Evolutionary conservation across 805 yeast species (phyloP), one percentile per base, ranked within the genome.

Genomic region (Yarrowia divulgata): DNA sequence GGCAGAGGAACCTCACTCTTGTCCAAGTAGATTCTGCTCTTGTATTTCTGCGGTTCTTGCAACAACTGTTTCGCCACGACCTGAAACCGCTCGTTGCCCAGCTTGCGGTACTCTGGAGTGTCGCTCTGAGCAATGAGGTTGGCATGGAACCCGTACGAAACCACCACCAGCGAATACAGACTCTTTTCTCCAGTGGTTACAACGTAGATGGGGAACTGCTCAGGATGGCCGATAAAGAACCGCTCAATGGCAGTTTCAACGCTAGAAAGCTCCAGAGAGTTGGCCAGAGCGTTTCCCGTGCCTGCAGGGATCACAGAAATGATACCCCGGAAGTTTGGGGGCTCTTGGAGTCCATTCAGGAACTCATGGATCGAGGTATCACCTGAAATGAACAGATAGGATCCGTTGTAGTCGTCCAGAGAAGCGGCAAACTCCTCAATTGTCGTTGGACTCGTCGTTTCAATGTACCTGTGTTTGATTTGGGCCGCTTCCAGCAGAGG

Each of bases 71-170:
- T 75, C 0, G 93, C 96, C 0, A 97, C 97, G 45, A 86, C 77
- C 70, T 83, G 79, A 77, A 93, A 93, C 68, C 97, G 79, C 50
- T 86, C 85, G 8, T 81, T 74, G 1, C 97, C 97, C 71, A 83
- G 80, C 63, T 81, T 81, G 37, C 93, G 81, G 76, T 89, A 79
- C 72, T 88, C 89, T 0, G 88, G 87, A 0, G 87, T 82, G 72
- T 91, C 94, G 67, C 93, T 86, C 69, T 89, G 89, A 39, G 93
- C 93, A 1, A 93, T 93, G 63, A 93, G 78, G 3, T 93, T 85
- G 1, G 97, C 92, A 78, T 93, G 98, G 71, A 92, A 85, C 0
- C 89, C 96, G 91, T 97, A 88, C 0, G 97, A 90, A 0, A 87
- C 82, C 10, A 93, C 96, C 1, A 91, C 91, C 18, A 78, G 57